Evolutionary conservation across 805 yeast species (phyloP), one percentile per base, ranked within the genome.

Genomic region (Candida maesae): DNA sequence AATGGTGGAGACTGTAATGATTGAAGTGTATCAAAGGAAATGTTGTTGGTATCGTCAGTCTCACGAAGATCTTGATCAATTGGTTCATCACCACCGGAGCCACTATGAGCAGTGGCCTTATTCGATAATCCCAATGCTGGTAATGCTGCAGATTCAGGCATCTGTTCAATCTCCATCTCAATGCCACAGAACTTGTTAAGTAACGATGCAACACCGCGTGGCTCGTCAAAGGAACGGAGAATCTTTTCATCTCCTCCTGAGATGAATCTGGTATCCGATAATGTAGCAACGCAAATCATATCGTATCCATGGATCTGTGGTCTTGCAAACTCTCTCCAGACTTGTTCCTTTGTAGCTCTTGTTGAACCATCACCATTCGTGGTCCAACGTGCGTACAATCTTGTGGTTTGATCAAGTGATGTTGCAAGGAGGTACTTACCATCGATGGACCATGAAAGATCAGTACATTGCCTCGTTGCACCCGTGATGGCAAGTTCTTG

Each of bases 231-330:
- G 1, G 89, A 85, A 51, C 99, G 71, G 48, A 91, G 63, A 10
- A 88, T 80, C 65, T 93, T 95, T 58, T 93, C 99, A 58, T 95
- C 99, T 35, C 97, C 98, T 13, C 90, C 98, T 39, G 96, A 86
- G 3, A 90, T 84, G 65, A 86, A 91, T 48, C 74, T 67, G 1
- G 84, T 70, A 36, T 70, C 63, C 14, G 75, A 63, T 12, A 93
- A 61, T 11, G 83, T 70, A 28, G 80, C 77, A 7, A 85, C 68
- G 50, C 95, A 80, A 28, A 86, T 73, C 97, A 93, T 89, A 58
- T 93, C 98, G 59, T 88, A 93, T 8, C 99, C 99, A 61, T 93
- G 99, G 48, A 93, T 93, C 62, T 93, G 99, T 0, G 99, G 98
- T 52, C 99, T 76, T 2, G 96, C 87, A 61, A 93, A 82, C 61